These are phyloP conservation scores for Suhomyces kunorum DNA, from an alignment of 1,139 yeast species.

Conservation along the genomic window DNA sequence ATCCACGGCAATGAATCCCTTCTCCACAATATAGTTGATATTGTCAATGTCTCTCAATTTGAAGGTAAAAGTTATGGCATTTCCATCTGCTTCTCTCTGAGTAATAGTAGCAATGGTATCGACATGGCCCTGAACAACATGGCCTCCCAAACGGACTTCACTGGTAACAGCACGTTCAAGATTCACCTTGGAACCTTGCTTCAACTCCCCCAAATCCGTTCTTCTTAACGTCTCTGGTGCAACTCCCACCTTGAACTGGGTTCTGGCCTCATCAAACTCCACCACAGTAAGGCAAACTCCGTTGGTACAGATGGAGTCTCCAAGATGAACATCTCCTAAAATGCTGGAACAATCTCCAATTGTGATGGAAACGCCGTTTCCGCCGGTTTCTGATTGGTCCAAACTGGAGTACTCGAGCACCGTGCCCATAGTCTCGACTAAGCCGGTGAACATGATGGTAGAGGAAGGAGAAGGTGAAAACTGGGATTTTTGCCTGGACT, in stretches of 20 bases:
- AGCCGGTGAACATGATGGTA: slow-evolving; percentile 87
- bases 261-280: slow-evolving; percentile 54
- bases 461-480: no score
- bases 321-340: slow-evolving; percentile 78
- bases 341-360: slow-evolving; percentile 65
- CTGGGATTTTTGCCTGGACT: no score
- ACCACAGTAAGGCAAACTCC: slow-evolving; percentile 97
- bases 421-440: slow-evolving; percentile 81
- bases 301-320: slow-evolving; percentile 88
- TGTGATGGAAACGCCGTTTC: slow-evolving; percentile 74
- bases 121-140: slow-evolving; percentile 96
- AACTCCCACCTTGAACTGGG: slow-evolving; percentile 80
- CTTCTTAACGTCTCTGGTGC: slow-evolving; percentile 91
- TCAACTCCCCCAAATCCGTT: slow-evolving; percentile 68
- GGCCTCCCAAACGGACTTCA: slow-evolving; percentile 93
- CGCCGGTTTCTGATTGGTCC: slow-evolving; percentile 65
- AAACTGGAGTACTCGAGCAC: slow-evolving; percentile 48
- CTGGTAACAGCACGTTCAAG: slow-evolving; percentile 85
- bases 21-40: slow-evolving; percentile 81
- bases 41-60: slow-evolving; percentile 64
- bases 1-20: slow-evolving; percentile 89
- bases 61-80: slow-evolving; percentile 77
- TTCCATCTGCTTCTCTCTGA: slow-evolving; percentile 60
- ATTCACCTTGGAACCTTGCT: slow-evolving; percentile 65
- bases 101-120: slow-evolving; percentile 81